phyloP scores from a whole-genome alignment of 2,329 filamentous ascomycete genomes.

The Raffaelea deltoideospora region DNA sequence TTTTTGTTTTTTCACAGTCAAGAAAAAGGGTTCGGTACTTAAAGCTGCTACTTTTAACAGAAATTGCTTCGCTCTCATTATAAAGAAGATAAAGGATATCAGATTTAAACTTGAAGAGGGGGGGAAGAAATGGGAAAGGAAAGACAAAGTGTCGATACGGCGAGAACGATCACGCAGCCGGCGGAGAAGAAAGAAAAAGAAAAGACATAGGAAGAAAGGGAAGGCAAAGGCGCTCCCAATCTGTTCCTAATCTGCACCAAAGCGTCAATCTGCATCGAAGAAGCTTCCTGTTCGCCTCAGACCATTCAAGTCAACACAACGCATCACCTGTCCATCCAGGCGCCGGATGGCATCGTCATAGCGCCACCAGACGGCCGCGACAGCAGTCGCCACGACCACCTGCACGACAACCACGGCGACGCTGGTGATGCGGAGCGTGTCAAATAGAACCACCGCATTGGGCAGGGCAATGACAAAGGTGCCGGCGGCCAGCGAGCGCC shows the following conservation, averaged over 20 bases:
- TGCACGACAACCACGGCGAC: constrained; percentile 28
- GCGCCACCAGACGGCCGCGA: constrained; percentile 24
- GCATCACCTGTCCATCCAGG: constrained; percentile 31
- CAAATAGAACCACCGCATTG: constrained; percentile 17
- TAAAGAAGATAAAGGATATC: too few species aligned
- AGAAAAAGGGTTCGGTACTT: too few species aligned
- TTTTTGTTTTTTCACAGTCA: too few species aligned
- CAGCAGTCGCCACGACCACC: constrained; percentile 19
- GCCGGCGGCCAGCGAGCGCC: constrained; percentile 25
- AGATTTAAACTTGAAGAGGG: too few species aligned
- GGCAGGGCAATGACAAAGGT: constrained; percentile 28
- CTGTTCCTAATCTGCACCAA: neutral
- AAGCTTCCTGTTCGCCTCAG: constrained; percentile 28
- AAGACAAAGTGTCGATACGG: too few species aligned
- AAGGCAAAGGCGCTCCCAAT: neutral
- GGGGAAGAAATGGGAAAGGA: too few species aligned
- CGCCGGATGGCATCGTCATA: constrained; percentile 25
- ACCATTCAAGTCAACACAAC: constrained; percentile 25
- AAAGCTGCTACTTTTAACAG: too few species aligned
- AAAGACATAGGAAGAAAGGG: neutral
- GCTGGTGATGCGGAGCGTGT: constrained; percentile 21
- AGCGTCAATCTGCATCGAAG: constrained; percentile 24
- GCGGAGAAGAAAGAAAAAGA: neutral
- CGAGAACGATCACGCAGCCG: too few species aligned
- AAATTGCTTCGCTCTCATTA: too few species aligned